Evolutionary conservation across 2,329 filamentous ascomycete species (phyloP).

Genomic region (Cladosporium phlei): DNA sequence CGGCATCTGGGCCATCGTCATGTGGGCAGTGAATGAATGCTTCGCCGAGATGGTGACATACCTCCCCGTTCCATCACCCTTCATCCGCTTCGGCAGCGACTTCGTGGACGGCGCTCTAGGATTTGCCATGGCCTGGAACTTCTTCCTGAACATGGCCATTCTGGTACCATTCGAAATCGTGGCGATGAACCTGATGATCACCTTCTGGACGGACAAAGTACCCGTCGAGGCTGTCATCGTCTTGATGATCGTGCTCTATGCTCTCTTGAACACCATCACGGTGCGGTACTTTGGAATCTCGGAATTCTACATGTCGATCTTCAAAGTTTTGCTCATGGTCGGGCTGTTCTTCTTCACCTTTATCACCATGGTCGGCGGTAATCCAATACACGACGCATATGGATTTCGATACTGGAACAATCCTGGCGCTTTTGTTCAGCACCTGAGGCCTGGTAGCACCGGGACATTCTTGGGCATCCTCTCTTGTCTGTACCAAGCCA

Average conservation of each 20-base stretch:
- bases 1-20: constrained; percentile 28
- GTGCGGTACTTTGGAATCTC: constrained; percentile 44
- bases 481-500: constrained; percentile 66
- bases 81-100: constrained; percentile 68
- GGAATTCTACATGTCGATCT: constrained; percentile 51
- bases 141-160: constrained; percentile 14
- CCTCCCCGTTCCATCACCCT: constrained; percentile 68
- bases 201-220: constrained; percentile 15
- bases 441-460: constrained; percentile 12
- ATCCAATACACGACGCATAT: constrained; percentile 32
- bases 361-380: constrained; percentile 32
- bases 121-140: constrained; percentile 42
- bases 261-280: constrained; percentile 38
- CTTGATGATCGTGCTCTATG: constrained; percentile 14
- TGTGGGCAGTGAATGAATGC: constrained; percentile 17
- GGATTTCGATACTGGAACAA: constrained; percentile 41
- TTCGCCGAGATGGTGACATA: constrained; percentile 65
- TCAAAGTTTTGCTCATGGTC: constrained; percentile 34
- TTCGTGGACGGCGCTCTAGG: constrained; percentile 71
- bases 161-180: constrained; percentile 10
- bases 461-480: constrained; percentile 43
- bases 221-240: constrained; percentile 15
- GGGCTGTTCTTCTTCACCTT: constrained; percentile 30
- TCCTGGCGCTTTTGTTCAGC: constrained; percentile 27
- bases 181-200: constrained; percentile 13